Conservation (phyloP, 192 early-diverging fungal species). For the Linnemannia schmuckeri region DNA sequence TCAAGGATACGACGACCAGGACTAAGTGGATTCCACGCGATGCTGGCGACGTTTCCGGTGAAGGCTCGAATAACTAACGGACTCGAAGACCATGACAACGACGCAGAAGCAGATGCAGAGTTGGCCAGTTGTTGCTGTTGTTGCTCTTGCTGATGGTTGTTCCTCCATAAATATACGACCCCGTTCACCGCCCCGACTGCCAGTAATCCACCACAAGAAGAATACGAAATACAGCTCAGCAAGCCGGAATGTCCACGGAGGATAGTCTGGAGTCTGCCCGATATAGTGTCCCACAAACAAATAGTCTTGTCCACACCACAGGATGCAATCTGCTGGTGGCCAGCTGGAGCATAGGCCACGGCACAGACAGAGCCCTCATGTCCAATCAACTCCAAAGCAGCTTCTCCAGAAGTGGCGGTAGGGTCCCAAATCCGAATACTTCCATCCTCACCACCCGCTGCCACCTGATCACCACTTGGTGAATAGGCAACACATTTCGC, state of each 20-base stretch:
- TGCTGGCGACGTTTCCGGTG: not conserved
- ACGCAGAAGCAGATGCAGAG: not conserved
- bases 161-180: not conserved
- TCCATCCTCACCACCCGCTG: not conserved
- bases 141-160: not conserved
- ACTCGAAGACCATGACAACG: not conserved
- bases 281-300: constrained; percentile 75
- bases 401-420: not conserved
- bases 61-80: not conserved
- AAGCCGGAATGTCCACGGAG: not conserved
- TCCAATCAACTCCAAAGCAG: constrained; percentile 37
- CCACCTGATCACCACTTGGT: constrained; percentile 12
- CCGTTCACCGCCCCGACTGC: not conserved
- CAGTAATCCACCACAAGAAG: constrained; percentile 2
- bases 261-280: not conserved
- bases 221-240: not conserved
- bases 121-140: not conserved
- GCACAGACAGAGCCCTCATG: constrained; percentile 85
- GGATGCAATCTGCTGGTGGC: constrained; percentile 72
- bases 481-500: constrained; percentile 1
- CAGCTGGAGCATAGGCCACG: constrained; percentile 80
- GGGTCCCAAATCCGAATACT: not conserved
- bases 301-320: constrained; percentile 89
- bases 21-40: not conserved
- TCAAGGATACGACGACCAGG: not conserved